These are phyloP conservation scores for Pseudocercospora musae DNA, from an alignment of 2,329 filamentous ascomycete genomes.

Conservation along the genomic window DNA sequence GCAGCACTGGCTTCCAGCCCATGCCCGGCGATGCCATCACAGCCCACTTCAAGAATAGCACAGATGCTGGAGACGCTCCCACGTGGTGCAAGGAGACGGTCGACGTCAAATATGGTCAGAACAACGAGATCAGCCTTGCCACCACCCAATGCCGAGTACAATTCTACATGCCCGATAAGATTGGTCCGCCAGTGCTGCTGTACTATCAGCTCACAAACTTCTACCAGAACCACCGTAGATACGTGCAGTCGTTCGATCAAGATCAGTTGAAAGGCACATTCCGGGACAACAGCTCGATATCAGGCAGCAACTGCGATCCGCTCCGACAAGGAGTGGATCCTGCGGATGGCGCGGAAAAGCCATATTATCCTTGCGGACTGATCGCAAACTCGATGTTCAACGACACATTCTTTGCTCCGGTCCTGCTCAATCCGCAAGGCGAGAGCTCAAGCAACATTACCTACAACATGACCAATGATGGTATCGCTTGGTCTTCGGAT, in stretches of 20 bases:
- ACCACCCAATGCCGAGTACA: constrained; percentile 65
- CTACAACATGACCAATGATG: constrained; percentile 73
- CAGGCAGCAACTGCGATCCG: constrained; percentile 70
- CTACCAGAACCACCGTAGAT: constrained; percentile 97
- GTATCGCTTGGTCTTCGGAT: constrained; percentile 86
- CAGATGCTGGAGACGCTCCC: constrained; percentile 25
- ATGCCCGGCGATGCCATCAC: constrained; percentile 60
- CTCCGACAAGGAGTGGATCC: constrained; percentile 43
- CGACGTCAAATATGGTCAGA: constrained; percentile 22
- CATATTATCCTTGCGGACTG: constrained; percentile 91
- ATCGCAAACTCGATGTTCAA: constrained; percentile 98
- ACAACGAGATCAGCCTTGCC: constrained; percentile 15
- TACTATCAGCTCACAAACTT: constrained; percentile 98
- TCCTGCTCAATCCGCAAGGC: constrained; percentile 54
- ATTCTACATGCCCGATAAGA: constrained; percentile 75
- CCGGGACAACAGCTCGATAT: constrained; percentile 59
- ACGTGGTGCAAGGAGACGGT: constrained; percentile 29
- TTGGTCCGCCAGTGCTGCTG: constrained; percentile 79
- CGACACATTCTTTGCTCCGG: constrained; percentile 73
- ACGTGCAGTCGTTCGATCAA: constrained; percentile 83
- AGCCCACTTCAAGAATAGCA: constrained; percentile 64
- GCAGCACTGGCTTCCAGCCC: constrained; percentile 34
- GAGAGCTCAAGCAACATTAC: constrained; percentile 42
- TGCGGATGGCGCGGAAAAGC: constrained; percentile 48
- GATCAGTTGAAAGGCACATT: constrained; percentile 75